phyloP scores from a whole-genome alignment of 805 yeast species.

The Candida multigemmis region DNA sequence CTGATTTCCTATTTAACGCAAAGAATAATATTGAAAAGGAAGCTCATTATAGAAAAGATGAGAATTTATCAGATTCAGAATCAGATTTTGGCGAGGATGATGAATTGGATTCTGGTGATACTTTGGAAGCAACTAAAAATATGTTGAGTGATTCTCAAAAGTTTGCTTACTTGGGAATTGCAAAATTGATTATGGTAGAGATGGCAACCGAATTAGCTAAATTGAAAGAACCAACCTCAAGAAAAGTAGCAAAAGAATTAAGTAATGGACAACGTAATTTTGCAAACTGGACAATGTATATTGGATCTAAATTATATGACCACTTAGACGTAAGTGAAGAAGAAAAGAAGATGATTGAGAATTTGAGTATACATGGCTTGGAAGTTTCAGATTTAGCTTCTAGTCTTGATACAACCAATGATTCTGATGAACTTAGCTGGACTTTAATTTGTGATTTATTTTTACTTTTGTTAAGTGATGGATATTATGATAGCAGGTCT shows the following conservation, averaged over 20 bases:
- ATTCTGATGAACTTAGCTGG: constrained; percentile 69
- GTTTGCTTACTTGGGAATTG: constrained; percentile 85
- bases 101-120: constrained; percentile 43
- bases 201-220: constrained; percentile 76
- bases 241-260: constrained; percentile 48
- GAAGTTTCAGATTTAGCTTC: constrained; percentile 61
- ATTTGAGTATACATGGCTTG: constrained; percentile 75
- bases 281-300: constrained; percentile 75
- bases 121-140: constrained; percentile 69
- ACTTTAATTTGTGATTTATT: constrained; percentile 88
- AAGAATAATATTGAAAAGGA: constrained; percentile 11
- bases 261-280: constrained; percentile 66
- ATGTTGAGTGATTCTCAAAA: constrained; percentile 78
- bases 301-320: constrained; percentile 62
- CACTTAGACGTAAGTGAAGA: constrained; percentile 74
- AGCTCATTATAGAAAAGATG: constrained; percentile 18
- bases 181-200: constrained; percentile 64
- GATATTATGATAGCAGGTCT: constrained; percentile 84
- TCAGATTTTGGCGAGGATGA: constrained; percentile 29
- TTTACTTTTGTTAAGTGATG: constrained; percentile 68
- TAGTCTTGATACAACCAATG: constrained; percentile 27
- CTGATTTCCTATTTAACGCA: constrained; percentile 40
- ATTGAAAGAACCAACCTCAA: constrained; percentile 41
- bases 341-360: constrained; percentile 83
- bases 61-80: constrained; percentile 10